Conservation (phyloP, 805 yeast genomes). For the Yamadazyma phyllophila region DNA sequence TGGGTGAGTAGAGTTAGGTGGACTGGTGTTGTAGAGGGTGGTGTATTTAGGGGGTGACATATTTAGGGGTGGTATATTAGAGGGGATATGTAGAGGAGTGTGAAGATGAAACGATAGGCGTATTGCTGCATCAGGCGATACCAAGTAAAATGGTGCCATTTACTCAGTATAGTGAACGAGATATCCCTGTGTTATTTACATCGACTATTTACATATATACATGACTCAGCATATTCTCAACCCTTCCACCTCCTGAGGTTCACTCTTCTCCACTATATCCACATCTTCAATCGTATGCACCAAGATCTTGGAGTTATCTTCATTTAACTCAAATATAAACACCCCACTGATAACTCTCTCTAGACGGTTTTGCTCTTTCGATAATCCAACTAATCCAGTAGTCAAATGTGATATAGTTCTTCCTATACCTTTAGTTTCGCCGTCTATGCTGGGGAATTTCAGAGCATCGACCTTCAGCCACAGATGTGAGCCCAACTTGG, state of each 20-base stretch:
- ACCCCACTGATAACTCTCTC: slow-evolving; percentile 52
- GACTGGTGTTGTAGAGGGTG: too few species aligned
- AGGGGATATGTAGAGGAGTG: too few species aligned
- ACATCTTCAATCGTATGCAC: slow-evolving; percentile 70
- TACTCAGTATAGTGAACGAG: too few species aligned
- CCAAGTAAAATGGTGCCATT: too few species aligned
- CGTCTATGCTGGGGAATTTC: slow-evolving; percentile 8
- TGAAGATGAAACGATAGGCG: too few species aligned
- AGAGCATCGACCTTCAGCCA: slow-evolving; percentile 37
- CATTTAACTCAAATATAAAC: slow-evolving; percentile 63
- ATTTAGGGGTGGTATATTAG: too few species aligned
- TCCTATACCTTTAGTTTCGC: slow-evolving; percentile 11
- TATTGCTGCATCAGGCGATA: too few species aligned
- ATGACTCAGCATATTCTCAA: slow-evolving; percentile 25
- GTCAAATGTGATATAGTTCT: slow-evolving; percentile 28
- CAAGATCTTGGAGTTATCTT: slow-evolving; percentile 49
- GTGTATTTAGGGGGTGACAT: too few species aligned
- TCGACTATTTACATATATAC: background rate
- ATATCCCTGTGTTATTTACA: background rate
- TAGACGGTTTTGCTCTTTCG: slow-evolving; percentile 23
- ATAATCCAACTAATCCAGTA: slow-evolving; percentile 33
- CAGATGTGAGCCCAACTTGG: slow-evolving; percentile 38
- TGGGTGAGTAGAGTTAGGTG: background rate
- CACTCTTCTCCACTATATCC: slow-evolving; percentile 50
- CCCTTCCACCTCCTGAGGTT: slow-evolving; percentile 24